These are phyloP conservation scores for Beta corolliflora DNA, from an alignment of 179 eudicot species.

Conservation along the genomic window DNA sequence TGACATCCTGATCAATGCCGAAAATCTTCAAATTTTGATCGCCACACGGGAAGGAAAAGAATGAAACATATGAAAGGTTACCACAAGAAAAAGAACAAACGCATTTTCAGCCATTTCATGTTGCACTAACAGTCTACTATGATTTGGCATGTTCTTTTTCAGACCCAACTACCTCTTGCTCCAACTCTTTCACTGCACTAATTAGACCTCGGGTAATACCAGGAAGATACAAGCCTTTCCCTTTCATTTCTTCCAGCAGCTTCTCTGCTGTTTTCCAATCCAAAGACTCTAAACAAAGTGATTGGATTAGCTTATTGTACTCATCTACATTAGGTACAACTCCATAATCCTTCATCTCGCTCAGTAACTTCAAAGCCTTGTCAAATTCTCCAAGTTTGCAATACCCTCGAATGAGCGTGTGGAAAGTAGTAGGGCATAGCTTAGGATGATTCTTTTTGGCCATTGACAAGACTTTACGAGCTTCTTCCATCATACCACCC, in stretches of 20 bases:
- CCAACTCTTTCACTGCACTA: conserved; percentile 70
- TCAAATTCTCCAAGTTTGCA: conserved; percentile 81
- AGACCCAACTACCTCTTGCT: conserved; percentile 45
- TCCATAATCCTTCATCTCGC: conserved; percentile 68
- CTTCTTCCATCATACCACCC: conserved; percentile 77
- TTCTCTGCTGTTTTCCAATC: conserved; percentile 87
- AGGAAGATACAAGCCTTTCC: conserved; percentile 63
- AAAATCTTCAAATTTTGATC: conserved; percentile 17
- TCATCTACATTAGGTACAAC: conserved; percentile 74
- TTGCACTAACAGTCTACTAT: conserved; percentile 17
- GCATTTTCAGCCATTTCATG: conserved; percentile 10
- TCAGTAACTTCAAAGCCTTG: conserved; percentile 64
- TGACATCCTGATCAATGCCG: neutral
- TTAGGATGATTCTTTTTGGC: conserved; percentile 65
- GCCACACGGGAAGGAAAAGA: conserved; percentile 6
- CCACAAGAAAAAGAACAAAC: conserved; percentile 18
- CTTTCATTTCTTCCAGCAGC: conserved; percentile 67
- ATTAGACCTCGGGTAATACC: conserved; percentile 67
- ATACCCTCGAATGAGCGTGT: conserved; percentile 74
- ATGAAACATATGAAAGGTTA: conserved; percentile 21
- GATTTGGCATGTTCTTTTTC: conserved; percentile 24
- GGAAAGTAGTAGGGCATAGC: conserved; percentile 65
- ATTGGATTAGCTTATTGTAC: conserved; percentile 76
- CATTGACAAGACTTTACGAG: conserved; percentile 60
- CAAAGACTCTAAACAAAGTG: conserved; percentile 83